Evolutionary conservation across 2,329 filamentous ascomycete genomes (phyloP), one percentile per base, ranked within the genome.

Genomic region (Hymenoscyphus scutula): DNA sequence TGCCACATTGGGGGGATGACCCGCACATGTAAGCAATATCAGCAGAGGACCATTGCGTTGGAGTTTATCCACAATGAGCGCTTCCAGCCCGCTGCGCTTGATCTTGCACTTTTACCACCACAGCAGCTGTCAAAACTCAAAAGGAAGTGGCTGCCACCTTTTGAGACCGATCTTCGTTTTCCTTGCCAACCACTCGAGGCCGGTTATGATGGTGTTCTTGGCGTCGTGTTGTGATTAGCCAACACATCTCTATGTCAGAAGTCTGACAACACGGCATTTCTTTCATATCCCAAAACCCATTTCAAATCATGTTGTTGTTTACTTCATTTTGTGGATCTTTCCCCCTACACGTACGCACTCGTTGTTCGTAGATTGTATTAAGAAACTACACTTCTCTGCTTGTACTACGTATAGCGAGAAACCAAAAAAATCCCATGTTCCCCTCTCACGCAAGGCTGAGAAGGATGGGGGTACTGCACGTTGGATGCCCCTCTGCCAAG

Each of bases 381-480:
- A 8, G 3, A 45, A 19, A 23, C 2, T 48, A n/a, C n/a, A n/a
- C n/a, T n/a, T n/a, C n/a, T 8, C 3, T 48, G 10, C n/a, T 48
- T 48, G 41, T 48, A n/a, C 19, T 48, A 34, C 15, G 15, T 8
- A 7, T 5, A 23, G 41, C 7, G 19, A 48, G n/a, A 11, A 19
- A 48, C 19, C 41, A 48, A 25, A 48, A 48, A 19, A 23, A 48
- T 23, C 19, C n/a, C 56, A 29, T 55, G 11, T 29, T n/a, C 23
- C 25, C 15, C 53, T 32, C 25, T 57, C 23, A 27, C 15, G 45
- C 57, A 59, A 59, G 57, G 57, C 57, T 59, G 57, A 59, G 32
- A 48, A 48, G 4, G 41, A 7, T 19, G 45, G 27, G 23, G n/a
- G 10, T 58, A 29, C 17, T 25, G 15, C 30, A 37, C 54, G n/a